A percentile compares a stretch with the other conserved stretches of the same genome.
These are phyloP conservation scores for Jackrogersella multiformis DNA, from an alignment of 495 filamentous ascomycete species.

Conservation along the genomic window DNA sequence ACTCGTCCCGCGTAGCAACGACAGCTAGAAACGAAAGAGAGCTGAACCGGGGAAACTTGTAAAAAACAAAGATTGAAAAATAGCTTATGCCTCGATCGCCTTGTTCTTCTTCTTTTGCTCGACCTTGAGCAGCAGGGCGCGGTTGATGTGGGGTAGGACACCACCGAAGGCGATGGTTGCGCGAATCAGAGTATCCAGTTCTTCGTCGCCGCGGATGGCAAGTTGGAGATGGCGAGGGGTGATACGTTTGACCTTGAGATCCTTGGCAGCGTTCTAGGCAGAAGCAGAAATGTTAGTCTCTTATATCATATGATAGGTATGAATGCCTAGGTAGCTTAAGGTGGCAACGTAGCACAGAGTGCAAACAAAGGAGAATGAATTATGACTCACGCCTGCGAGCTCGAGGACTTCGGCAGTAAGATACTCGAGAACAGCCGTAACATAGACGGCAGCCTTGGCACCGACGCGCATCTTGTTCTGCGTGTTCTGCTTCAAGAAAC, in stretches of 20 bases:
- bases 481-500: conserved; percentile 98
- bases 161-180: conserved; percentile 98
- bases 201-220: conserved; percentile 97
- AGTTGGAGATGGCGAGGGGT: conserved; percentile 98
- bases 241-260: conserved; percentile 99
- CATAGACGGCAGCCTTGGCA: conserved; percentile 98
- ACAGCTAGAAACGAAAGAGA: conserved; percentile 33
- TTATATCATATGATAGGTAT: not conserved
- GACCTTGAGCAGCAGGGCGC: conserved; percentile 95
- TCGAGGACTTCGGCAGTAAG: conserved; percentile 98
- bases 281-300: conserved; percentile 29
- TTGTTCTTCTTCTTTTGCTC: conserved; percentile 99
- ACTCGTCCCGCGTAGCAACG: conserved; percentile 23
- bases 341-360: conserved; percentile 24
- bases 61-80: conserved; percentile 5
- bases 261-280: conserved; percentile 89
- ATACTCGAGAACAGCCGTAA: conserved; percentile 98
- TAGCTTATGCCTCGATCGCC: conserved; percentile 64
- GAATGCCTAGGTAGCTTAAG: not conserved
- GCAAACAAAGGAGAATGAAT: conserved; percentile 19
- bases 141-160: conserved; percentile 98
- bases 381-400: conserved; percentile 77
- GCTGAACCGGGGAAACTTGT: conserved; percentile 8
- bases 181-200: conserved; percentile 95
- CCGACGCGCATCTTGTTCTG: conserved; percentile 99